Base-by-base conservation (phyloP, 2,329 filamentous ascomycete species). In the Aureobasidium sp. region DNA sequence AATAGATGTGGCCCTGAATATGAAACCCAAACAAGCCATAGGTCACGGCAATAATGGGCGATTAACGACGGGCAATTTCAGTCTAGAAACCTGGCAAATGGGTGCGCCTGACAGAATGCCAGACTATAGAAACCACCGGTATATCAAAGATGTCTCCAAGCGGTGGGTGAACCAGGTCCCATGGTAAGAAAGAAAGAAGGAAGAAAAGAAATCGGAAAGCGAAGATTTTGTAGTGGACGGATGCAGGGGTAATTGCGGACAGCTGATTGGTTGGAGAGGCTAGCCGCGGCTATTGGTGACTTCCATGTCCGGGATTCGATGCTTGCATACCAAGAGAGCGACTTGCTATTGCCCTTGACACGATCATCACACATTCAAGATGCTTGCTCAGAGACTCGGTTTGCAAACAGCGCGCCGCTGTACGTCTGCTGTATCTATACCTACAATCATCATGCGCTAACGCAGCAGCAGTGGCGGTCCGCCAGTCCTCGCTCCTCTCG, bases 11-110 rank as follows among this genome's bases (percentile, higher is more conserved):
- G 75, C 77, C 77, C 77, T 79, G 78, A 54, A 80, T 79, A 80
- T 80, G 78, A 80, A 80, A 78, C 78, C 72, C 77, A 77, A 21
- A 72, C 71, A 66, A 72, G 72, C 71, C 73, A 76, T 69, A 66
- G 68, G 62, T 64, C 41, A 69, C 64, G 70, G 73, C 30, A 70
- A 65, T 71, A 73, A 76, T 76, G 77, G 72, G 78, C 75, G 78
- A 80, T 80, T 80, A 80, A 80, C 77, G 75, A 79, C 78, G 76
- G 77, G 76, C 74, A 62, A 15, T 63, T 66, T 79, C 45, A 72
- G 70, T 79, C 77, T 76, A 66, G 73, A 72, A 77, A 76, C 73
- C 73, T 73, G 70, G 41, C 21, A 21, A 55, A 53, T 55, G 59
- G 48, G 41, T 21, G 21, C 21, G 49, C 48, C 48, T 27, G 59